Evolutionary conservation across 371 early-diverging fungal species (phyloP).

Genomic region (Entomophthora muscae): DNA sequence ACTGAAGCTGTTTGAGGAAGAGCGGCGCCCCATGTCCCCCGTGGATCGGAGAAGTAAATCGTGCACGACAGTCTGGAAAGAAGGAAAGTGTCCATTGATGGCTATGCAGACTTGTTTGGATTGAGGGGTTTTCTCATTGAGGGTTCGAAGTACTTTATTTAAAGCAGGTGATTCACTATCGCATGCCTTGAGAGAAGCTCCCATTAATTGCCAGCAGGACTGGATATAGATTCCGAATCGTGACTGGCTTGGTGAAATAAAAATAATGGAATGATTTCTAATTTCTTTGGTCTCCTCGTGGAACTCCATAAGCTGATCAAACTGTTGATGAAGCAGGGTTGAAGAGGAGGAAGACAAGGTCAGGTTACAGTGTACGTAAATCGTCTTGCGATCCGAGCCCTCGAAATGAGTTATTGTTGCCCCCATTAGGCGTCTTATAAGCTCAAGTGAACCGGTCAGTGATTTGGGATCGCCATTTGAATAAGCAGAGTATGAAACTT

Average conservation of each 20-base stretch:
- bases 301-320: background rate
- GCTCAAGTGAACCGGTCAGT: background rate
- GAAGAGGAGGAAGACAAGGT: background rate
- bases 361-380: slow-evolving; percentile 3
- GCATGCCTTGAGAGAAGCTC: background rate
- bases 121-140: background rate
- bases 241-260: background rate
- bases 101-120: background rate
- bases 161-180: background rate
- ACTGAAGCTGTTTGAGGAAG: background rate
- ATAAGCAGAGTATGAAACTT: background rate
- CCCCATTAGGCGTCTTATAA: background rate
- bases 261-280: background rate
- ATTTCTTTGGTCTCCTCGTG: background rate
- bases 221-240: background rate
- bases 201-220: slow-evolving; percentile 2
- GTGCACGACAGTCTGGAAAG: slow-evolving; percentile 1
- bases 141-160: background rate
- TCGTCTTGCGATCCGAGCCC: slow-evolving; percentile 1
- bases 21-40: background rate
- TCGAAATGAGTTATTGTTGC: slow-evolving; percentile 3
- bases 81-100: background rate
- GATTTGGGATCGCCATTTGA: background rate
- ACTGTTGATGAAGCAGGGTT: background rate
- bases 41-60: background rate